Conservation (phyloP, 257 asterid genomes). For the Ilex aquifolium region DNA sequence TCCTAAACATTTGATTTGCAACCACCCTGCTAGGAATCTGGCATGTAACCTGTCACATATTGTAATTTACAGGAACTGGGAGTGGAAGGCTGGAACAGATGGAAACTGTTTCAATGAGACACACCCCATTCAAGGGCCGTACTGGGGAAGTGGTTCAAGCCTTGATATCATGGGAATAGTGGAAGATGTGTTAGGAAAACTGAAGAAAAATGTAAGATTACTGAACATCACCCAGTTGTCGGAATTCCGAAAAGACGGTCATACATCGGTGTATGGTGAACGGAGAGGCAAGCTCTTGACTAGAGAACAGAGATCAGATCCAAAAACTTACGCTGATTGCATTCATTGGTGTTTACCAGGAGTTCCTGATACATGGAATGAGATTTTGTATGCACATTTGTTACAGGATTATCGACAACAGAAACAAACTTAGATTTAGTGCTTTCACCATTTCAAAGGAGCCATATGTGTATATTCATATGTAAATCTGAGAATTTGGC, state of each 20-base stretch:
- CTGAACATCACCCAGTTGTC: conserved; percentile 79
- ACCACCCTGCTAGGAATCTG: too few relatives aligned
- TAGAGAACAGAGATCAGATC: conserved; percentile 60
- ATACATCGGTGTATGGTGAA: conserved; percentile 76
- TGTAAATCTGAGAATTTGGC: too few relatives aligned
- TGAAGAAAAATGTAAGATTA: conserved; percentile 43
- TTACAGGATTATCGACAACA: conserved; percentile 56
- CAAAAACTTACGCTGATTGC: conserved; percentile 72
- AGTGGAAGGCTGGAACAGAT: conserved; percentile 72
- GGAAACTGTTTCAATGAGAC: conserved; percentile 82
- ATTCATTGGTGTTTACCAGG: conserved; percentile 99
- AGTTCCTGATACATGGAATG: conserved; percentile 87
- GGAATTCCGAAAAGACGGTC: conserved; percentile 80
- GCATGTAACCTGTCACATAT: too few relatives aligned
- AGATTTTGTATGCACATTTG: conserved; percentile 61
- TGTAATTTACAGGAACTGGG: conserved; percentile 69
- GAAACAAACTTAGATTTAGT: too few relatives aligned
- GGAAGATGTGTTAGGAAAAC: conserved; percentile 28
- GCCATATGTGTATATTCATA: too few relatives aligned
- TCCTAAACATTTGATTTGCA: too few relatives aligned
- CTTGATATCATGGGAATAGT: conserved; percentile 63
- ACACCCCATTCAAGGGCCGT: conserved; percentile 43
- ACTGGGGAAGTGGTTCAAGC: conserved; percentile 84
- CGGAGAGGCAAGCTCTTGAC: conserved; percentile 84
- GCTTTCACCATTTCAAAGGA: too few relatives aligned